Evolutionary conservation across 2,329 filamentous ascomycete species (phyloP).

Genomic region (Ascochyta clinopodiicola): DNA sequence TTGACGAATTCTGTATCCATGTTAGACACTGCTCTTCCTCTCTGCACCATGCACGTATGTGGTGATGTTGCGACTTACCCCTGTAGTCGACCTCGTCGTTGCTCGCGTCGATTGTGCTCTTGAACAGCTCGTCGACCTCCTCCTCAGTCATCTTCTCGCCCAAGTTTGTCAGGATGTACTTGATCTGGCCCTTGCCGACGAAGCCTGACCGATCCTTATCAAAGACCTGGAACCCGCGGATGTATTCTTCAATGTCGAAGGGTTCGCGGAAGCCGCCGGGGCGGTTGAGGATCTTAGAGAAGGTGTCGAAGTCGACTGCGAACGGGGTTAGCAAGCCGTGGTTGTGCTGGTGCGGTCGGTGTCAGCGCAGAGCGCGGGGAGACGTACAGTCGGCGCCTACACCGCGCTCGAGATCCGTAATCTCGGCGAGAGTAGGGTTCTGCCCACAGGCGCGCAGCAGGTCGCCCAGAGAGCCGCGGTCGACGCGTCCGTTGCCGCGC

Average conservation of each 20-base stretch:
- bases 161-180: conserved; percentile 96
- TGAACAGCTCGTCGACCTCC: conserved; percentile 97
- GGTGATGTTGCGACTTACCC: conserved; percentile 61
- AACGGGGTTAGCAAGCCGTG: conserved; percentile 3
- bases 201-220: conserved; percentile 99
- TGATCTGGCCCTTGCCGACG: conserved; percentile 95
- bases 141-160: conserved; percentile 99
- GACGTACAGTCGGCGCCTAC: conserved; percentile 89
- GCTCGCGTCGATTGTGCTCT: conserved; percentile 89
- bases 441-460: conserved; percentile 95
- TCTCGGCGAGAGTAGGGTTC: conserved; percentile 95
- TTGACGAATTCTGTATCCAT: conserved; percentile 46
- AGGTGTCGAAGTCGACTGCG: conserved; percentile 95
- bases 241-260: conserved; percentile 97
- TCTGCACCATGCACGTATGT: neutral
- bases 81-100: conserved; percentile 98
- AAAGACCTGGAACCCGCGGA: conserved; percentile 98
- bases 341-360: neutral
- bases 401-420: conserved; percentile 87
- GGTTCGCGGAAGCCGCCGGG: conserved; percentile 98
- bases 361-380: neutral
- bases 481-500: conserved; percentile 92
- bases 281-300: conserved; percentile 95
- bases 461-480: conserved; percentile 86
- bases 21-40: conserved; percentile 13